A percentile compares a stretch with the other conserved stretches of the same genome.
phyloP scores from a whole-genome alignment of 108 stramenopile species.

The Nitzschia sp. region DNA sequence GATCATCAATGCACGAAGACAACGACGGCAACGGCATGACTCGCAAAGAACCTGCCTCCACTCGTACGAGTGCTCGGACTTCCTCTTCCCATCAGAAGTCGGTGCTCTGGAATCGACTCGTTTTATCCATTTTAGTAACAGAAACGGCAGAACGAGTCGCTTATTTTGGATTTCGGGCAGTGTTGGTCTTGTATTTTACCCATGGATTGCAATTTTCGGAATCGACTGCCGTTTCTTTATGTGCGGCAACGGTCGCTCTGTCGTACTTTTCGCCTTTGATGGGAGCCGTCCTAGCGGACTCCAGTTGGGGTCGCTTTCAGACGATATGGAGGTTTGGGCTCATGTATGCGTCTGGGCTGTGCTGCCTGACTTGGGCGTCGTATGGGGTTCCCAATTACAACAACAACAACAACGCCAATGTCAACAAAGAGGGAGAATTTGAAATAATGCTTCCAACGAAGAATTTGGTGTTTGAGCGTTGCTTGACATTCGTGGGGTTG shows the following conservation, averaged over 20 bases:
- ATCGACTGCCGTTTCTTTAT: slow-evolving; percentile 35
- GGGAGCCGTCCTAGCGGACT: slow-evolving; percentile 60
- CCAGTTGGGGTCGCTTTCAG: slow-evolving; percentile 48
- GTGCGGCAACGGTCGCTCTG: slow-evolving; percentile 33
- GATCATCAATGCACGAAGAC: too few species aligned
- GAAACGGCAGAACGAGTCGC: slow-evolving; percentile 64
- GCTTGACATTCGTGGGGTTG: slow-evolving; percentile 45
- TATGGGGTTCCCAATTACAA: not conserved
- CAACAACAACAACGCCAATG: not conserved
- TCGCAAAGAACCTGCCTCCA: not conserved
- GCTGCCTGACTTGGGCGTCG: slow-evolving; percentile 38
- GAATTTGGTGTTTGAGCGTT: slow-evolving; percentile 6
- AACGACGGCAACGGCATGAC: too few species aligned
- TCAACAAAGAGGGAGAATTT: not conserved
- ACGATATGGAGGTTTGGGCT: slow-evolving; percentile 54
- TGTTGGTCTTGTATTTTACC: slow-evolving; percentile 56
- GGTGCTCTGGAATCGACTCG: slow-evolving; percentile 19
- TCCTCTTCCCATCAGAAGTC: not conserved
- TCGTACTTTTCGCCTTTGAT: slow-evolving; percentile 57
- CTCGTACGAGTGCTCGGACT: not conserved
- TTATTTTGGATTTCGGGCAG: slow-evolving; percentile 64
- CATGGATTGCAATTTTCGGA: slow-evolving; percentile 43
- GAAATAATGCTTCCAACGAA: not conserved
- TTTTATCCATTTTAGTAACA: slow-evolving; percentile 47
- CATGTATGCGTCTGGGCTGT: slow-evolving; percentile 53